These are phyloP conservation scores for Vitis hybrid DNA, from an alignment of 177 flowering plant genomes.

Conservation along the genomic window DNA sequence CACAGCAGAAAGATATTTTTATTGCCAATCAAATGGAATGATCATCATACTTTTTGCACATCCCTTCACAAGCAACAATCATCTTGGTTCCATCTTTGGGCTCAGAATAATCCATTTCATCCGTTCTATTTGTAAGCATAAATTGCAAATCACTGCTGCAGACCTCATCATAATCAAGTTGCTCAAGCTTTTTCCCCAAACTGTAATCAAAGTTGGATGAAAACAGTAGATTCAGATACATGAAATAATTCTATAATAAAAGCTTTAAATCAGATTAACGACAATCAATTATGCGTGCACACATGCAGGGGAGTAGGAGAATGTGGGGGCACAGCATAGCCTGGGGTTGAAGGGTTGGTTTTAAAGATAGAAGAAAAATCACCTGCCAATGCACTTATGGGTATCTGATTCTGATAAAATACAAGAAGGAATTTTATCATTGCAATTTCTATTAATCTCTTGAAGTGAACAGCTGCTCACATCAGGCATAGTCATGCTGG, in stretches of 20 bases:
- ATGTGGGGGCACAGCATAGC: neutral
- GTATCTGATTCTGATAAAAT: slow-evolving; percentile 17
- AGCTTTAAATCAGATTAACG: neutral
- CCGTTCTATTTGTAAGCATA: neutral
- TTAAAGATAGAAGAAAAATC: neutral
- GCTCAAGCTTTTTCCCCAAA: neutral
- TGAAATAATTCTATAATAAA: neutral
- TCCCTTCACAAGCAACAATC: neutral
- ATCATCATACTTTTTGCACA: neutral
- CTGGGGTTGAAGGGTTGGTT: no score
- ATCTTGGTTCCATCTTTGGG: neutral
- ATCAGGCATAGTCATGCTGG: neutral
- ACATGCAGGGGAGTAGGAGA: neutral
- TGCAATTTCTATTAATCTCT: slow-evolving; percentile 12
- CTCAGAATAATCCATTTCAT: neutral
- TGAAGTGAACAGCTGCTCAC: neutral
- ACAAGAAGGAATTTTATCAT: slow-evolving; percentile 15
- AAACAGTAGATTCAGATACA: neutral
- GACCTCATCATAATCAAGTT: neutral
- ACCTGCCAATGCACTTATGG: slow-evolving; percentile 28
- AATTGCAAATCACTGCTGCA: slow-evolving; percentile 5
- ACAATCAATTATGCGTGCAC: neutral
- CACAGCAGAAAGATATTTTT: no score
- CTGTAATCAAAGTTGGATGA: neutral
- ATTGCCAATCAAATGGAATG: no score